A percentile compares a stretch with the other conserved stretches of the same genome.
Evolutionary conservation across 2,329 filamentous ascomycete genomes (phyloP).

Genomic region (Coniochaeta sp.): DNA sequence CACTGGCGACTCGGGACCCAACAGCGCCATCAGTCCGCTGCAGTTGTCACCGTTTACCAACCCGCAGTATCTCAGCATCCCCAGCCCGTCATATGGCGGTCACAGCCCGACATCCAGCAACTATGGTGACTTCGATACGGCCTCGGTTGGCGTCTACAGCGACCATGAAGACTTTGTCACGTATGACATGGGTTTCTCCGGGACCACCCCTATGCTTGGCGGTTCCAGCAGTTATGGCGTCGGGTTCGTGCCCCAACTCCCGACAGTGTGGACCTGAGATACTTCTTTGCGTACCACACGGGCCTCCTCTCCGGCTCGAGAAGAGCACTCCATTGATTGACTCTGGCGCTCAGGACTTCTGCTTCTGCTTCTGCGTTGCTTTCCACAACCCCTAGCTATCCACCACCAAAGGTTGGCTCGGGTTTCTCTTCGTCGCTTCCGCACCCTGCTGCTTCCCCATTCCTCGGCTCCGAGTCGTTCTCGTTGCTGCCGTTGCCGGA

Average conservation of each 20-base stretch:
- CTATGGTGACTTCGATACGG: constrained; percentile 38
- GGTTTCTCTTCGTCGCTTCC: constrained; percentile 23
- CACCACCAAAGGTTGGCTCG: constrained; percentile 31
- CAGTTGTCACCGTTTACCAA: constrained; percentile 44
- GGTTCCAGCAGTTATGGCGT: constrained; percentile 39
- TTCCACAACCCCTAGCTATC: constrained; percentile 35
- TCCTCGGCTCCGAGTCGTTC: constrained; percentile 32
- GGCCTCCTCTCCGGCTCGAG: constrained; percentile 28
- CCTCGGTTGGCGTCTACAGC: constrained; percentile 40
- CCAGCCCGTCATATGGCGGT: constrained; percentile 51
- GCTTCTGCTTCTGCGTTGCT: constrained; percentile 25
- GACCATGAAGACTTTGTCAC: constrained; percentile 49
- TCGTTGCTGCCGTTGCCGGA: constrained; percentile 37
- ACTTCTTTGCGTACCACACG: constrained; percentile 27
- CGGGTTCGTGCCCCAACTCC: constrained; percentile 58
- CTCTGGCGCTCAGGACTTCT: constrained; percentile 41
- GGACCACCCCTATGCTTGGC: constrained; percentile 38
- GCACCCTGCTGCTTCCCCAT: constrained; percentile 33
- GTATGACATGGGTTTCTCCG: constrained; percentile 38
- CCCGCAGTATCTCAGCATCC: constrained; percentile 54
- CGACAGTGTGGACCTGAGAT: constrained; percentile 52
- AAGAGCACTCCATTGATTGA: constrained; percentile 42
- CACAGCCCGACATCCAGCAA: constrained; percentile 58
- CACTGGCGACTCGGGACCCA: constrained; percentile 34
- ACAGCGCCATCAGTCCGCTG: constrained; percentile 44